Evolutionary conservation across 495 filamentous ascomycete genomes (phyloP).

Genomic region (Beverwykella pulmonaria): DNA sequence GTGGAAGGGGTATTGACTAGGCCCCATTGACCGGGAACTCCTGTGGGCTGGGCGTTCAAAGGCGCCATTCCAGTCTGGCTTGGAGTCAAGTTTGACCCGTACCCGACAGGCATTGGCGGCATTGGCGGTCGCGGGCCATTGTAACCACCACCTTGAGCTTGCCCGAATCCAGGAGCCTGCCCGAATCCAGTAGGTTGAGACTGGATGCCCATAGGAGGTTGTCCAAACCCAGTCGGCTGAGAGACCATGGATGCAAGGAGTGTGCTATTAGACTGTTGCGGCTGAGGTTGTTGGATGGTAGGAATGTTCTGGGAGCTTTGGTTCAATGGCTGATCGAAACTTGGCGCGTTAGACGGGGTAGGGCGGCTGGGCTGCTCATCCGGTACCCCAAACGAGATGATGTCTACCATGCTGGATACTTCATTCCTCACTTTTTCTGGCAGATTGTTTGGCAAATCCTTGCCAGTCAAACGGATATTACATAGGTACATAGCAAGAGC

Average conservation of each 20-base stretch:
- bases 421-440: constrained; percentile 92
- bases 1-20: constrained; percentile 90
- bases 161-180: constrained; percentile 47
- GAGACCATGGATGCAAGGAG: constrained; percentile 74
- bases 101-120: constrained; percentile 92
- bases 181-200: constrained; percentile 54
- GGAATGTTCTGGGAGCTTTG: constrained; percentile 68
- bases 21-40: constrained; percentile 95
- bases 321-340: constrained; percentile 67
- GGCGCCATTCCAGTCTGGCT: constrained; percentile 63
- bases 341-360: constrained; percentile 67
- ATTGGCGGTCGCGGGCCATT: constrained; percentile 83
- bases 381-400: constrained; percentile 91
- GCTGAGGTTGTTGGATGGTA: constrained; percentile 83
- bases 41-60: constrained; percentile 92
- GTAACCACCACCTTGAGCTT: constrained; percentile 65
- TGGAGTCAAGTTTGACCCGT: constrained; percentile 66
- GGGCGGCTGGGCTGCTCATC: constrained; percentile 67
- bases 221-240: constrained; percentile 74
- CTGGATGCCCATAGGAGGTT: constrained; percentile 54
- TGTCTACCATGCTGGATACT: constrained; percentile 99
- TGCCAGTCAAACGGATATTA: constrained; percentile 87
- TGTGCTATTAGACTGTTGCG: constrained; percentile 75
- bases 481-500: constrained; percentile 98
- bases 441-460: constrained; percentile 69